Conservation (phyloP, 805 yeast genomes). For the Cyberlindnera americana region DNA sequence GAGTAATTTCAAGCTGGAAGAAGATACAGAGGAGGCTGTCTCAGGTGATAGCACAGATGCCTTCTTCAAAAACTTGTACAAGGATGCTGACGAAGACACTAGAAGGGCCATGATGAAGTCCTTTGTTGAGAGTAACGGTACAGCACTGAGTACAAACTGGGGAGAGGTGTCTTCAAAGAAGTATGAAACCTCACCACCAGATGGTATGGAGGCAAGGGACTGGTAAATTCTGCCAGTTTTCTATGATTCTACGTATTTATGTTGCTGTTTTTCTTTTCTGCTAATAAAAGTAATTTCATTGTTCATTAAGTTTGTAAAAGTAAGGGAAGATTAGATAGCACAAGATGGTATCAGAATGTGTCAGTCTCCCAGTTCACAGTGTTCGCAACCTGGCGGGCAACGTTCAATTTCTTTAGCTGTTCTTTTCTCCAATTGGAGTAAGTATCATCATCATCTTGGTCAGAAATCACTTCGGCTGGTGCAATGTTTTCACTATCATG, state of each 20-base stretch:
- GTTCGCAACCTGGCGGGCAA: slow-evolving; percentile 3
- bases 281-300: not conserved
- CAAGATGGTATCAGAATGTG: too few relatives aligned
- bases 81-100: slow-evolving; percentile 82
- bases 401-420: slow-evolving; percentile 26
- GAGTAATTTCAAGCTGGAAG: slow-evolving; percentile 52
- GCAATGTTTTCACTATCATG: slow-evolving; percentile 10
- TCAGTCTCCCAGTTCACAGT: slow-evolving; percentile 14
- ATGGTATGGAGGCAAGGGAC: slow-evolving; percentile 23
- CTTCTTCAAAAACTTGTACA: slow-evolving; percentile 73
- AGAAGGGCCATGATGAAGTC: slow-evolving; percentile 96
- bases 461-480: slow-evolving; percentile 12
- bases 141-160: slow-evolving; percentile 93
- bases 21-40: slow-evolving; percentile 39
- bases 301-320: not conserved
- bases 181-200: slow-evolving; percentile 35
- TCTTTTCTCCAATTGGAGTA: slow-evolving; percentile 28
- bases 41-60: slow-evolving; percentile 48
- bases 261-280: not conserved
- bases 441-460: slow-evolving; percentile 20
- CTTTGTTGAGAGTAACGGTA: slow-evolving; percentile 89
- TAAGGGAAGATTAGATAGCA: too few relatives aligned
- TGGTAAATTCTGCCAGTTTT: too few relatives aligned
- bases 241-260: too few relatives aligned
- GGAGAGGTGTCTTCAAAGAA: slow-evolving; percentile 65